Conservation (phyloP, 2,329 filamentous ascomycete genomes). For the Atkinsonella texensis region DNA sequence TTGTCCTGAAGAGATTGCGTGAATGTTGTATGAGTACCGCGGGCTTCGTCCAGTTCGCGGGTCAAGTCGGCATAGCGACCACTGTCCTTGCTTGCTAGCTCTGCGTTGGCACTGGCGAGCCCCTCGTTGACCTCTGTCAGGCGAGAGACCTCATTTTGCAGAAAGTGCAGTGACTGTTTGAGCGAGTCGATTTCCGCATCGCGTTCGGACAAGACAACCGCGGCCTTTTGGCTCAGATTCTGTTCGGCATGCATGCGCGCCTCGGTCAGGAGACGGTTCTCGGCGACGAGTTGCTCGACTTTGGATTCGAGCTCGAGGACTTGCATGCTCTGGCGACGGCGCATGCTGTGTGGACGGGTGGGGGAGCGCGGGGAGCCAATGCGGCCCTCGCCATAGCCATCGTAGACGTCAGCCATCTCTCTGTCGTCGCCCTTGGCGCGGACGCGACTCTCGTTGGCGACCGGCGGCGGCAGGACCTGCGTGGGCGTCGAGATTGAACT, state of each 20-base stretch:
- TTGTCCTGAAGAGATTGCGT: conserved; percentile 62
- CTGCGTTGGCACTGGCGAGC: conserved; percentile 63
- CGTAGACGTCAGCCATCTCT: conserved; percentile 88
- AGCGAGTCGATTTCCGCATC: conserved; percentile 80
- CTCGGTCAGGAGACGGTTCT: conserved; percentile 71
- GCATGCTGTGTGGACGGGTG: conserved; percentile 88
- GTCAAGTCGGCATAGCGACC: conserved; percentile 55
- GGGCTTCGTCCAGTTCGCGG: conserved; percentile 58
- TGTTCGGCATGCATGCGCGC: conserved; percentile 60
- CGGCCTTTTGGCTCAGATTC: conserved; percentile 50
- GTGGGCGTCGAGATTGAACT: conserved; percentile 3
- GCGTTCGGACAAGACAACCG: conserved; percentile 63
- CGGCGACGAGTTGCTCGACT: conserved; percentile 72
- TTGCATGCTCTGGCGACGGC: conserved; percentile 95
- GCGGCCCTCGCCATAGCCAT: conserved; percentile 84
- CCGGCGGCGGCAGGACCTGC: conserved; percentile 39
- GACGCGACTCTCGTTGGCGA: conserved; percentile 78
- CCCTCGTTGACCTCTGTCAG: conserved; percentile 74
- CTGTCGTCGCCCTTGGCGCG: conserved; percentile 41
- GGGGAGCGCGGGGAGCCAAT: conserved; percentile 82
- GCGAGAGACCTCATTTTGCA: conserved; percentile 71
- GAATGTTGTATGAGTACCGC: conserved; percentile 50
- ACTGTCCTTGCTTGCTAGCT: conserved; percentile 64
- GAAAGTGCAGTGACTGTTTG: conserved; percentile 62
- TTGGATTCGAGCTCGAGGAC: conserved; percentile 79